Percentiles rank a stretch among this genome's conserved stretches.
Conservation (phyloP, 2,329 filamentous ascomycete species). For the Chaetothyriales sp. region DNA sequence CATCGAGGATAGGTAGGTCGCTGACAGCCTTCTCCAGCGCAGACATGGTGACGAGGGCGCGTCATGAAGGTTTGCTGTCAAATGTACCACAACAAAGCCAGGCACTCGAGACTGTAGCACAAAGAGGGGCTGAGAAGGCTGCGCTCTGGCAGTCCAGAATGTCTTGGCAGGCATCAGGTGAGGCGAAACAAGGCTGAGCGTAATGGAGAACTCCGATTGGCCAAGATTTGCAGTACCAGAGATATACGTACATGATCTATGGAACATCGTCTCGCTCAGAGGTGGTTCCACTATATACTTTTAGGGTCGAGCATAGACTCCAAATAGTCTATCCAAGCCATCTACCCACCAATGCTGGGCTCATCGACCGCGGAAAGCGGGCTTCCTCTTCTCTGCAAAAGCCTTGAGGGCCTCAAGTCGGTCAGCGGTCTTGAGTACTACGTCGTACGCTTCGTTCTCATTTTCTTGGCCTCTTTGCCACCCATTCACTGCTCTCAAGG, state of each 20-base stretch:
- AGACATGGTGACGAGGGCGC: neutral
- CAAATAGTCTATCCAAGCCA: too few species aligned
- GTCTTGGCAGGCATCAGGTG: neutral
- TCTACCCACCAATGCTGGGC: too few species aligned
- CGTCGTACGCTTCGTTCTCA: constrained; percentile 78
- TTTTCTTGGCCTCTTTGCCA: constrained; percentile 51
- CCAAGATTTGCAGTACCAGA: neutral
- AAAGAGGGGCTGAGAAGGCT: neutral
- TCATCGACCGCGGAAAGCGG: constrained; percentile 41
- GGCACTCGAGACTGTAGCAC: neutral
- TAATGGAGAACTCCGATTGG: neutral
- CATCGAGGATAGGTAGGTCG: constrained; percentile 7
- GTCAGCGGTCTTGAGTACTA: constrained; percentile 72
- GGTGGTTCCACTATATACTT: too few species aligned
- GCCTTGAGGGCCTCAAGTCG: constrained; percentile 74
- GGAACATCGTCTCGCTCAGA: too few species aligned
- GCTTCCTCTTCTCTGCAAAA: constrained; percentile 63
- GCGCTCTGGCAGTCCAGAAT: neutral
- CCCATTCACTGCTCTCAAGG: constrained; percentile 59
- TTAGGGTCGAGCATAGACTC: too few species aligned
- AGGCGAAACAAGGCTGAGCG: neutral
- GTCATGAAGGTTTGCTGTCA: neutral
- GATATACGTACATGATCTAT: too few species aligned
- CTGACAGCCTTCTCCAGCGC: constrained; percentile 11
- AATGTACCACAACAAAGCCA: neutral